A percentile compares a stretch with the other conserved stretches of the same genome.
phyloP scores from a whole-genome alignment of 306 rosid species.

The Ormosia semicastrata region DNA sequence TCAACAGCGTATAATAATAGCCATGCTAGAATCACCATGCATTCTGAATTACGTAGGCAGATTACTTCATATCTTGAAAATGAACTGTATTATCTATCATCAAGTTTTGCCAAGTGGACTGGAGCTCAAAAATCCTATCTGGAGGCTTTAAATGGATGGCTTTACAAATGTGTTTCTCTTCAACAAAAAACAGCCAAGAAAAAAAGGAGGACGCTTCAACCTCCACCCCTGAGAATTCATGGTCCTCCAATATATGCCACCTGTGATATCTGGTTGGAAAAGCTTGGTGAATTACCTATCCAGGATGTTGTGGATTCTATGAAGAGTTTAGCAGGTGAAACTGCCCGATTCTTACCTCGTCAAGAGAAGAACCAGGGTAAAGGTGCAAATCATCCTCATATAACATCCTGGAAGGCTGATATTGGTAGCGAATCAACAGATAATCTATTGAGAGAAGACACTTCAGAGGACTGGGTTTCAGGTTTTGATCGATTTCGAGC shows the following conservation, averaged over 20 bases:
- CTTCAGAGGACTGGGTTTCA: slow-evolving; percentile 44
- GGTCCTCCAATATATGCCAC: slow-evolving; percentile 86
- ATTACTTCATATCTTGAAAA: slow-evolving; percentile 58
- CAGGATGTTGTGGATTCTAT: slow-evolving; percentile 60
- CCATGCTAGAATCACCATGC: slow-evolving; percentile 43
- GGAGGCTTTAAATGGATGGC: slow-evolving; percentile 71
- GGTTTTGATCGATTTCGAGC: slow-evolving; percentile 56
- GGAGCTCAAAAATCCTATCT: slow-evolving; percentile 72
- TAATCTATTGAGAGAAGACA: slow-evolving; percentile 46
- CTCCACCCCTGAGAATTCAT: slow-evolving; percentile 7
- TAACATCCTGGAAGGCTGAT: slow-evolving; percentile 45
- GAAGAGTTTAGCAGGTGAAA: slow-evolving; percentile 55
- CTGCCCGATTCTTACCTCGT: slow-evolving; percentile 56
- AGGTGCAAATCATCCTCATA: slow-evolving; percentile 32
- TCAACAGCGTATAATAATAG: slow-evolving; percentile 45
- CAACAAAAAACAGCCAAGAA: slow-evolving; percentile 52
- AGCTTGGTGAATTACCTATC: slow-evolving; percentile 32
- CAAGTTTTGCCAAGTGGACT: slow-evolving; percentile 76
- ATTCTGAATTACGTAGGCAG: slow-evolving; percentile 61
- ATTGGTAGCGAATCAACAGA: slow-evolving; percentile 43
- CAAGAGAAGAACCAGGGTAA: slow-evolving; percentile 69
- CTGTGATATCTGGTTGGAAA: slow-evolving; percentile 67
- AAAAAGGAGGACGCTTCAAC: slow-evolving; percentile 39
- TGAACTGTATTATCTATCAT: slow-evolving; percentile 59
- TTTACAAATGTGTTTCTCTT: slow-evolving; percentile 60